phyloP scores from a whole-genome alignment of 805 yeast species.

The Kodamaea jinghongensis region DNA sequence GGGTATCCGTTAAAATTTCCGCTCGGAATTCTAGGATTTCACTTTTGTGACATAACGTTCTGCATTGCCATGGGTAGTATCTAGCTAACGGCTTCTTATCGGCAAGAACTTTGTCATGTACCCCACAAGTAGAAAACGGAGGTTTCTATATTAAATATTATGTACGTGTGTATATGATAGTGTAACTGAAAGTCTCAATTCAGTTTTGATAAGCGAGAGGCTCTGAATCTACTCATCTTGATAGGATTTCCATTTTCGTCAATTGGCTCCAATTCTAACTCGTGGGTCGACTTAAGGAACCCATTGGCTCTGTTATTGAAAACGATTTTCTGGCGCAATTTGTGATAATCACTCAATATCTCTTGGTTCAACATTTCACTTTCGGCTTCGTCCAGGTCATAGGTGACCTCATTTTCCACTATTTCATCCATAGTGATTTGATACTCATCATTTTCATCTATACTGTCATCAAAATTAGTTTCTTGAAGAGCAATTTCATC shows the following conservation, averaged over 20 bases:
- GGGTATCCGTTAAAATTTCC: too few species aligned
- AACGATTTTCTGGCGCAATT: slow-evolving; percentile 51
- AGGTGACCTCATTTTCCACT: slow-evolving; percentile 35
- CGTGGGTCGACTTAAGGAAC: slow-evolving; percentile 44
- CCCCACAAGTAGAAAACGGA: too few species aligned
- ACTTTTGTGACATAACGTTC: too few species aligned
- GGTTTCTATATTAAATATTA: too few species aligned
- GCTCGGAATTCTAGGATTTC: too few species aligned
- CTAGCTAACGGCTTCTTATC: too few species aligned
- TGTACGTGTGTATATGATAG: too few species aligned
- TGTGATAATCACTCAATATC: slow-evolving; percentile 54
- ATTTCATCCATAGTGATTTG: slow-evolving; percentile 42
- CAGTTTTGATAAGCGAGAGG: slow-evolving; percentile 34
- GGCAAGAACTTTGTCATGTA: too few species aligned
- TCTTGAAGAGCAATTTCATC: slow-evolving; percentile 24
- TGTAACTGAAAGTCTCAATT: too few species aligned
- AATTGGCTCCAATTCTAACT: slow-evolving; percentile 62
- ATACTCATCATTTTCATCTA: slow-evolving; percentile 35
- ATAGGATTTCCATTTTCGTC: slow-evolving; percentile 61
- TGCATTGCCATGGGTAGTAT: too few species aligned
- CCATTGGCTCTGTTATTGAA: slow-evolving; percentile 41
- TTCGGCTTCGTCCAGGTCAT: slow-evolving; percentile 20
- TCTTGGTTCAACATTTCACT: slow-evolving; percentile 39
- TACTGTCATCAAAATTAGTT: slow-evolving; percentile 15
- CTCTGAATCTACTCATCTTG: slow-evolving; percentile 65